These are phyloP conservation scores for Schoenoplectus triqueter DNA, from an alignment of 202 grass and related monocot species.

Conservation along the genomic window DNA sequence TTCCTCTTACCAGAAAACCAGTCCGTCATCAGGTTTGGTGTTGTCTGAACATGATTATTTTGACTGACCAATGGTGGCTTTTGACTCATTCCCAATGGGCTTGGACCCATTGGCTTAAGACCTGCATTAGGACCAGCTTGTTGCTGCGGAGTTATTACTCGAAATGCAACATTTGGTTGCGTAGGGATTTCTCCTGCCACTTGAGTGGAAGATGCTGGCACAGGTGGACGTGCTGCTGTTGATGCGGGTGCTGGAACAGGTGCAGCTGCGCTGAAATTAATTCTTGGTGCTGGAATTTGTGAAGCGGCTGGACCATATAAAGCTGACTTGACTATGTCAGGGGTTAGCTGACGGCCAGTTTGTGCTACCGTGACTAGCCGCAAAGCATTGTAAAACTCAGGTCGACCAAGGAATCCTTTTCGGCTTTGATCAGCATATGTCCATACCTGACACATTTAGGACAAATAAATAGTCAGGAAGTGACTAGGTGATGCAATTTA, in stretches of 20 bases:
- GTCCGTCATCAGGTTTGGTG: slow-evolving; percentile 67
- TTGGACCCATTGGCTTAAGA: slow-evolving; percentile 37
- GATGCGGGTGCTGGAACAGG: slow-evolving; percentile 41
- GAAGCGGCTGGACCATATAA: slow-evolving; percentile 76
- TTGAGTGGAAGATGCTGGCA: slow-evolving; percentile 28
- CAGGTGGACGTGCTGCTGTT: slow-evolving; percentile 36
- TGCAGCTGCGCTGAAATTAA: slow-evolving; percentile 50
- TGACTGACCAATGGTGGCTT: slow-evolving; percentile 47
- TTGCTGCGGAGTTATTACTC: slow-evolving; percentile 36
- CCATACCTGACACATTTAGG: slow-evolving; percentile 66
- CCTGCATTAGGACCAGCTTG: slow-evolving; percentile 52
- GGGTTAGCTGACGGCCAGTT: slow-evolving; percentile 71
- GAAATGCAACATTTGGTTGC: slow-evolving; percentile 59
- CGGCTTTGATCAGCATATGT: slow-evolving; percentile 80
- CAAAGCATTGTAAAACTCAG: slow-evolving; percentile 87
- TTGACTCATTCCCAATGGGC: slow-evolving; percentile 48
- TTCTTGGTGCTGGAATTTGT: slow-evolving; percentile 87
- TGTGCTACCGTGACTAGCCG: slow-evolving; percentile 92
- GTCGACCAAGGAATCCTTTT: slow-evolving; percentile 82
- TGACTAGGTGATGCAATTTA: not conserved
- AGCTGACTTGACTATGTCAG: slow-evolving; percentile 83
- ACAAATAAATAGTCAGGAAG: slow-evolving; percentile 27
- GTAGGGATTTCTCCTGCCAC: slow-evolving; percentile 37
- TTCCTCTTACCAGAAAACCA: slow-evolving; percentile 76
- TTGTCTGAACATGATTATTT: slow-evolving; percentile 53